Evolutionary conservation across 2,329 filamentous ascomycete genomes (phyloP), one percentile per base, ranked within the genome.

Genomic region (Botrytis porri): DNA sequence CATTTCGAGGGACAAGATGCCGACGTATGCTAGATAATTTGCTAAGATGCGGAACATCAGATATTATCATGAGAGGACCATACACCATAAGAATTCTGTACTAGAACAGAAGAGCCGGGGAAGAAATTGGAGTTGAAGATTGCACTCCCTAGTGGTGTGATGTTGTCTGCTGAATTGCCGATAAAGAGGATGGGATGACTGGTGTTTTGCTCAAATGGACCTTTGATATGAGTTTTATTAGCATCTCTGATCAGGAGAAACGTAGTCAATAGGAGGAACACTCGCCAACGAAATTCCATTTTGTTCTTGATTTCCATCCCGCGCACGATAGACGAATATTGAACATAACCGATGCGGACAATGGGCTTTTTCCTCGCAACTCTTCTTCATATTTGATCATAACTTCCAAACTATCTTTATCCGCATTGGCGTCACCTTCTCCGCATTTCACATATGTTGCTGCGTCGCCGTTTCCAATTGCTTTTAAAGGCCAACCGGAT

Each of bases 381-480:
- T 81, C 82, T 7, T 81, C 79, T 63, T 78, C 75, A 3, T 78
- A 51, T 32, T 71, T 10, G 73, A 78, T 76, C 82, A 79, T 8
- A 80, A 81, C 32, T 80, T 74, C 73, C 81, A 83, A 3, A 70
- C 79, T 66, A 83, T 75, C 66, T 78, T 82, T 76, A 76, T 84
- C 9, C 81, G 77, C 0, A 82, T 80, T 73, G 84, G 84, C 10
- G 83, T 81, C 0, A 83, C 84, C 0, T 86, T 66, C 43, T 51
- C 86, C 0, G 83, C 82, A 32, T 81, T 81, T 3, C 77, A 79
- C 75, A 85, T 87, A 14, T 84, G 80, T 1, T 79, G 74, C 37
- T 77, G 39, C 32, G 77, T 51, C 20, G 70, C 67, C 25, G 74
- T 67, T 2, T 76, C 72, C 69, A 80, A 81, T 16, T 51, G 39